Base-by-base conservation (phyloP, 148 eudicot species). In the Chenopodium berlandieri region DNA sequence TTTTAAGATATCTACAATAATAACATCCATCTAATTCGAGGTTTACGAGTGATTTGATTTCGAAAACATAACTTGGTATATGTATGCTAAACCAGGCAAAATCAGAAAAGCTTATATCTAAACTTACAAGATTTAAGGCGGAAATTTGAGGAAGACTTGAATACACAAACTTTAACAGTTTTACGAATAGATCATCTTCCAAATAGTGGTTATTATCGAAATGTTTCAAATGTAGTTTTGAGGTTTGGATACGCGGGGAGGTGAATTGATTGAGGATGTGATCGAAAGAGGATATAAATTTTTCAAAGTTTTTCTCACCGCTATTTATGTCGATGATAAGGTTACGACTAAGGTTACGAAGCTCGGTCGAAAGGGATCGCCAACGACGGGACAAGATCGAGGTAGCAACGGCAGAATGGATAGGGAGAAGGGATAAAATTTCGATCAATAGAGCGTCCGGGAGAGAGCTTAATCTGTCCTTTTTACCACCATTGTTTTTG, bases 341-440 rank as follows among this genome's bases (percentile, higher is more conserved):
- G 17, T 11, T 32, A 32, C 34, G 34, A 32, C 4, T 32, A 32
- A 32, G 0, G 34, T 32, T 34, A 34, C 37, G 9, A 32, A 44
- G 8, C 14, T 44, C 62, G 4, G 80, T 78, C 80, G 73, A 78
- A 34, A 78, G 60, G 7, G 13, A 1, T n/a, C 58, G 40, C 73
- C 73, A 77, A 17, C 73, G 72, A 4, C 37, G 56, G 23, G 80
- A 78, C 22, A 78, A 48, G n/a, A 27, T 27, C 23, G 56, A 20
- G 4, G 73, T 78, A 19, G 62, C 73, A 23, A 47, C n/a, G n/a
- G 80, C 80, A 40, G 58, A 23, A 10, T 40, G 47, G 62, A 46
- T 0, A 14, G 80, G 73, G n/a, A 78, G 73, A 25, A 65, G 80
- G 16, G 73, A 78, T 71, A 78, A 34, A 11, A 78, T 78, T 4